phyloP scores from a whole-genome alignment of 257 asterid genomes.

The Galeopsis tetrahit region DNA sequence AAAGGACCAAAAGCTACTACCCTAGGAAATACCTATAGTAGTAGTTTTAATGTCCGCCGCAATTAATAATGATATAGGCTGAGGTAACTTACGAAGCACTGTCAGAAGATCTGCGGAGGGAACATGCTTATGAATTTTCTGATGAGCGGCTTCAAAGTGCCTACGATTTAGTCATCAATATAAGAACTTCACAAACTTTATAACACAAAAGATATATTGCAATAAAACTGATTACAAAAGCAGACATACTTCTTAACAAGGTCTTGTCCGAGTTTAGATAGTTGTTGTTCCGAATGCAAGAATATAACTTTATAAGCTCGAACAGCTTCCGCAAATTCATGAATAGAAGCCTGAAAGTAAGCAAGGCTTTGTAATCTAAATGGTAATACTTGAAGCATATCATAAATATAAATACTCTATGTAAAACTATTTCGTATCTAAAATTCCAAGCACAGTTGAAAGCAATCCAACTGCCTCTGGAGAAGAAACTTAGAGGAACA shows the following conservation, averaged over 20 bases:
- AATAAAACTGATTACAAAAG: constrained; percentile 30
- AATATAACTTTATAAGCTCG: constrained; percentile 95
- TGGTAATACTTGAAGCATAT: constrained; percentile 26
- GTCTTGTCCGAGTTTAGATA: constrained; percentile 79
- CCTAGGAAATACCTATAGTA: background rate
- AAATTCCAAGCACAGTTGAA: constrained; percentile 10
- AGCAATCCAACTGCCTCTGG: constrained; percentile 16
- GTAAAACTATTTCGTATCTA: constrained; percentile 6
- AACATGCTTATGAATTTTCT: constrained; percentile 62
- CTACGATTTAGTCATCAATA: constrained; percentile 44
- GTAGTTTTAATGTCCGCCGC: constrained; percentile 7
- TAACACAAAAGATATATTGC: constrained; percentile 25
- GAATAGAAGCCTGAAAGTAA: constrained; percentile 75
- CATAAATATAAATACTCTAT: background rate
- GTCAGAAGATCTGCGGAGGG: constrained; percentile 65
- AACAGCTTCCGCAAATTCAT: constrained; percentile 90
- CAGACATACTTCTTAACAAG: constrained; percentile 67
- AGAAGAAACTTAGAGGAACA: constrained; percentile 22
- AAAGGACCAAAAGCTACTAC: constrained; percentile 20
- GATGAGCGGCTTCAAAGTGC: constrained; percentile 83
- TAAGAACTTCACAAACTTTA: constrained; percentile 11
- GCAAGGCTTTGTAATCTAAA: constrained; percentile 23
- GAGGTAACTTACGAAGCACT: constrained; percentile 70
- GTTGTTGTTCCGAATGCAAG: constrained; percentile 85
- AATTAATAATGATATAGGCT: constrained; percentile 30